These are phyloP conservation scores for Funneliformis geosporum DNA, from an alignment of 192 early-diverging fungal species.

Conservation along the genomic window DNA sequence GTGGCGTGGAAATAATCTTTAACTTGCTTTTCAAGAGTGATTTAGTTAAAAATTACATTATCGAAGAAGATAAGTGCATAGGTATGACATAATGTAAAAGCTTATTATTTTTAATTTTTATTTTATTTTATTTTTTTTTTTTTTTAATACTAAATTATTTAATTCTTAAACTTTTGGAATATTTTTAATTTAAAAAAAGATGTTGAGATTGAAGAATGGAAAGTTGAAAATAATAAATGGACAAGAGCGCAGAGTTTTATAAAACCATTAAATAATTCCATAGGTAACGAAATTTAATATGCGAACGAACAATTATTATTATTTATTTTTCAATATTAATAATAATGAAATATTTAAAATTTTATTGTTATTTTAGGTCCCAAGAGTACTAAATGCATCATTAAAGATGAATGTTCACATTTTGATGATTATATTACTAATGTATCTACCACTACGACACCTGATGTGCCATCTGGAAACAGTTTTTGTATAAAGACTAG, in stretches of 20 bases:
- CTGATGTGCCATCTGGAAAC: conserved; percentile 59
- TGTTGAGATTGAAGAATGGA: conserved; percentile 44
- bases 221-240: conserved; percentile 8
- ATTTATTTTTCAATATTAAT: not conserved
- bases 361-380: conserved; percentile 38
- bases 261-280: conserved; percentile 43
- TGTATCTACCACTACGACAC: conserved; percentile 55
- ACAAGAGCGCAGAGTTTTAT: conserved; percentile 40
- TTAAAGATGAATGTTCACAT: conserved; percentile 51
- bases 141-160: not conserved
- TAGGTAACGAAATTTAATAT: conserved; percentile 36
- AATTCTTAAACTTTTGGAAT: not conserved
- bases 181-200: conserved; percentile 32
- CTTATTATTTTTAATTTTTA: conserved; percentile 9
- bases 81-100: conserved; percentile 35
- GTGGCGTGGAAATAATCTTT: conserved; percentile 51
- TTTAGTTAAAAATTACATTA: conserved; percentile 49
- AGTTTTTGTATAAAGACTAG: conserved; percentile 55
- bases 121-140: not conserved
- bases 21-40: conserved; percentile 54
- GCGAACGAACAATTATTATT: not conserved
- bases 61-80: conserved; percentile 49
- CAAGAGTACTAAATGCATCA: conserved; percentile 55
- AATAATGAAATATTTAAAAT: not conserved
- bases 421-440: conserved; percentile 48